Evolutionary conservation across 2,329 filamentous ascomycete genomes (phyloP).

Genomic region (Alternaria novae-zelandiae): DNA sequence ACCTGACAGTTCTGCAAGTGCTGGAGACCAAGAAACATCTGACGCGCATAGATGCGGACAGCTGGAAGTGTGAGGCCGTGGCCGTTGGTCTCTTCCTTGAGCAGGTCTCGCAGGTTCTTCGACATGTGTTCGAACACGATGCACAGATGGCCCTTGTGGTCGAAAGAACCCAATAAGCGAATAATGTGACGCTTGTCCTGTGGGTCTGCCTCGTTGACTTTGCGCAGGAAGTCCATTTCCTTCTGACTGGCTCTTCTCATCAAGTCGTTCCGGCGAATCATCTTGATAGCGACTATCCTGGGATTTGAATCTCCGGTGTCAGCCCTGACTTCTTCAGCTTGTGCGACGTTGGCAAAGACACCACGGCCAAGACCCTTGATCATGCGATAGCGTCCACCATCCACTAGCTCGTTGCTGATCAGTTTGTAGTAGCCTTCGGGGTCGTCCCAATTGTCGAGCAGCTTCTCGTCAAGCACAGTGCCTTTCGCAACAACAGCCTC

Average conservation of each 20-base stretch:
- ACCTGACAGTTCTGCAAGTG: slow-evolving; percentile 92
- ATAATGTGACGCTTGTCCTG: slow-evolving; percentile 93
- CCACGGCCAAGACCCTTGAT: slow-evolving; percentile 87
- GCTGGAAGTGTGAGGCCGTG: slow-evolving; percentile 90
- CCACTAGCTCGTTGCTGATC: slow-evolving; percentile 86
- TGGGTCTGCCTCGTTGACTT: slow-evolving; percentile 82
- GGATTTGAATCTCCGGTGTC: slow-evolving; percentile 48
- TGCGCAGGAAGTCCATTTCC: slow-evolving; percentile 90
- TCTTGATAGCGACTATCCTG: slow-evolving; percentile 91
- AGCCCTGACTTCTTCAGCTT: slow-evolving; percentile 60
- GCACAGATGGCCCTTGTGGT: slow-evolving; percentile 93
- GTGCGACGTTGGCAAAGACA: slow-evolving; percentile 96
- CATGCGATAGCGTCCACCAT: slow-evolving; percentile 85
- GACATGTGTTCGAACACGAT: slow-evolving; percentile 95
- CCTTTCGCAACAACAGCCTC: slow-evolving; percentile 30
- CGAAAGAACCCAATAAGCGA: slow-evolving; percentile 84
- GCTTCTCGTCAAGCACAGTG: slow-evolving; percentile 66
- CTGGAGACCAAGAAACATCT: slow-evolving; percentile 89
- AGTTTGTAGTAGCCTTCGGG: slow-evolving; percentile 96
- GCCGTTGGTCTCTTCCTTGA: slow-evolving; percentile 83
- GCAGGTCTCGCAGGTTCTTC: slow-evolving; percentile 83
- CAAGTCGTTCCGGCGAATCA: slow-evolving; percentile 95
- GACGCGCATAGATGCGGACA: slow-evolving; percentile 86
- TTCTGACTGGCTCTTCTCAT: slow-evolving; percentile 92
- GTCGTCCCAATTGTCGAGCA: slow-evolving; percentile 93